Percentiles rank a stretch among this genome's conserved stretches.
phyloP scores from a whole-genome alignment of 2,329 filamentous ascomycete species.

The Xylariaceae sp. region DNA sequence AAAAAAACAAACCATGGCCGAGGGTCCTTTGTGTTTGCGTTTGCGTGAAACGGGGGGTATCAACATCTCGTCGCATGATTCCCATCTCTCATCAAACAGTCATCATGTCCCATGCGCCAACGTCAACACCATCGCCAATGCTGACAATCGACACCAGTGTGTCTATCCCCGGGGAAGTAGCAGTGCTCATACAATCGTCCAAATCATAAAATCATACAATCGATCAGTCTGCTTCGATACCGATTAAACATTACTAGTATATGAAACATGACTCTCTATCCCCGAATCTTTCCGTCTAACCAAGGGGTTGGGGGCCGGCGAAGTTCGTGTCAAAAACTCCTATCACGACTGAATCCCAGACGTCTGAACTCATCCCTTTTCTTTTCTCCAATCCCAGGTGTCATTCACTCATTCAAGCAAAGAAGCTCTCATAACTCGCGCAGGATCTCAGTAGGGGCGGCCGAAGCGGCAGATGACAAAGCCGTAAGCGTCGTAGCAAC shows the following conservation, averaged over 20 bases:
- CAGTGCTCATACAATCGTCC: neutral
- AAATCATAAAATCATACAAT: neutral
- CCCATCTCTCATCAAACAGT: no score
- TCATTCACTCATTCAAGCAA: no score
- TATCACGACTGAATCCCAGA: no score
- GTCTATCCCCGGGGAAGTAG: no score
- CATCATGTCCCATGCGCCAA: constrained; percentile 2
- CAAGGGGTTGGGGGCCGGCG: no score
- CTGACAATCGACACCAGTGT: no score
- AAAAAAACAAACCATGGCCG: no score
- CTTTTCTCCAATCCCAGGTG: neutral
- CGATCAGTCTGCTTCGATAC: constrained; percentile 2
- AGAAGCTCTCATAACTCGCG: constrained; percentile 35
- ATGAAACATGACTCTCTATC: constrained; percentile 1
- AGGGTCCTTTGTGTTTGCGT: neutral
- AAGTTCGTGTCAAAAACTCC: no score
- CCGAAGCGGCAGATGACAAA: constrained; percentile 18
- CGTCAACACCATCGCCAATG: neutral
- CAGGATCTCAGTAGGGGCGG: constrained; percentile 27
- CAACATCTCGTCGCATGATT: neutral
- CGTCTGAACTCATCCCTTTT: neutral
- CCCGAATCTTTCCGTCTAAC: neutral
- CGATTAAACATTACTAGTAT: constrained; percentile 27
- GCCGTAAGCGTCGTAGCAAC: no score
- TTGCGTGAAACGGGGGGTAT: neutral